A percentile compares a stretch with the other conserved stretches of the same genome.
phyloP scores from a whole-genome alignment of 805 yeast species.

The Kockiozyma suomiensis region DNA sequence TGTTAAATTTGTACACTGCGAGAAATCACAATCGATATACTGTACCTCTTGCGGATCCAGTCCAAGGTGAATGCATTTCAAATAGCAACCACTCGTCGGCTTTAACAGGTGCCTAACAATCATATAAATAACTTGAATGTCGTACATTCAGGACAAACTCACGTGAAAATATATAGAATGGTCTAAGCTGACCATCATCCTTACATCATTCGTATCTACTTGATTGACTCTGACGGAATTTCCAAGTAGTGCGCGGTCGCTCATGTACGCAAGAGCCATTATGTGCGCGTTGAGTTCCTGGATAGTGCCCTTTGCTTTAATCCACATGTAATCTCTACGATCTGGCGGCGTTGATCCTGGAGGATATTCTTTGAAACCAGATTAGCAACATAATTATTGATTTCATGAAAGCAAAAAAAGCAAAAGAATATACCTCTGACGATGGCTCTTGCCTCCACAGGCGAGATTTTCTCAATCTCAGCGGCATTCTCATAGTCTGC shows the following conservation, averaged over 20 bases:
- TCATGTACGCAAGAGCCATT: constrained; percentile 36
- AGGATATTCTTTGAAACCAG: neutral
- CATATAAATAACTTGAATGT: neutral
- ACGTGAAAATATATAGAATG: constrained; percentile 35
- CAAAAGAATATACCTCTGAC: neutral
- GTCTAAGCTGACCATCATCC: constrained; percentile 37
- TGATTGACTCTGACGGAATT: constrained; percentile 30
- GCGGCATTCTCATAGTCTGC: neutral
- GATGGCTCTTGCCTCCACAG: constrained; percentile 7
- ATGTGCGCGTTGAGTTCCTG: constrained; percentile 25
- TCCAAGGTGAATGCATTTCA: constrained; percentile 28
- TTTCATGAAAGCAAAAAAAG: neutral
- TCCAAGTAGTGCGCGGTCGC: constrained; percentile 33
- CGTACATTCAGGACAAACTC: neutral
- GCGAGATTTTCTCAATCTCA: constrained; percentile 1
- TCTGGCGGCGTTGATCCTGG: constrained; percentile 11
- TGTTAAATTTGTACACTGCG: neutral
- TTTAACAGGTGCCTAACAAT: constrained; percentile 20
- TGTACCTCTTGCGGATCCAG: constrained; percentile 28
- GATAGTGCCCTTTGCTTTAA: constrained; percentile 27
- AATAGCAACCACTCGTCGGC: constrained; percentile 33
- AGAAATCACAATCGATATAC: neutral
- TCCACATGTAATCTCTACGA: constrained; percentile 27
- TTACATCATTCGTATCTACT: neutral
- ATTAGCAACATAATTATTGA: no score